Evolutionary conservation across 805 yeast species (phyloP).

Genomic region (Metschnikowia cerradonensis): DNA sequence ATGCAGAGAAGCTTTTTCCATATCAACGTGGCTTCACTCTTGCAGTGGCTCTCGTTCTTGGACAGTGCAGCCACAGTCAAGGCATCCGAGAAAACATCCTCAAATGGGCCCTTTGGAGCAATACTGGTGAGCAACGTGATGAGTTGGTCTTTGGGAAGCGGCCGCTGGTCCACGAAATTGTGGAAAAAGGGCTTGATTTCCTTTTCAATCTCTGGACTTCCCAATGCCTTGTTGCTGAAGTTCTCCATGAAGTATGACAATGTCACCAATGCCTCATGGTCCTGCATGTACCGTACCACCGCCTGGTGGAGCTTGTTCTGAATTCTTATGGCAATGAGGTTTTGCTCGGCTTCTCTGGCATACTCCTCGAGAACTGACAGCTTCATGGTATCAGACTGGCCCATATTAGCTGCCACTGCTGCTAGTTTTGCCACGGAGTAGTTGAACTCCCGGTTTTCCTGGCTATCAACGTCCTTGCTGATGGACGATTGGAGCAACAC

Average conservation of each 20-base stretch:
- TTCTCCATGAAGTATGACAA: constrained; percentile 24
- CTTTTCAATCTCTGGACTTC: constrained; percentile 6
- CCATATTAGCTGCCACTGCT: constrained; percentile 40
- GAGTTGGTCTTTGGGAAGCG: constrained; percentile 43
- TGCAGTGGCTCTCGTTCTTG: constrained; percentile 22
- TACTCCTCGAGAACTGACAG: constrained; percentile 9
- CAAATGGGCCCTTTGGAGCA: constrained; percentile 24
- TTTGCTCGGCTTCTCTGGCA: constrained; percentile 42
- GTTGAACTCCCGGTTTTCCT: constrained; percentile 49
- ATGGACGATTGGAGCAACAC: constrained; percentile 43
- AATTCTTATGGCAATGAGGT: constrained; percentile 45
- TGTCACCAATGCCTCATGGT: constrained; percentile 23
- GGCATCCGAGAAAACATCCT: constrained; percentile 37
- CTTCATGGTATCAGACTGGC: constrained; percentile 1
- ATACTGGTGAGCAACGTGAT: constrained; percentile 50
- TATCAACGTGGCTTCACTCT: constrained; percentile 25
- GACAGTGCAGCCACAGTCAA: constrained; percentile 47
- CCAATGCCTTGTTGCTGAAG: constrained; percentile 14
- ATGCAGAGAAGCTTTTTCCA: constrained; percentile 58
- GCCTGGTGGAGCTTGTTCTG: constrained; percentile 37
- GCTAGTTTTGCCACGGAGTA: constrained; percentile 71
- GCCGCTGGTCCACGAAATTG: constrained; percentile 33
- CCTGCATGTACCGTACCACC: constrained; percentile 21
- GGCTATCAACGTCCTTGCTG: constrained; percentile 32
- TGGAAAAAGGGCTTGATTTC: constrained; percentile 23